These are phyloP conservation scores for Stipa capillata DNA, from an alignment of 176 grass and related monocot species.

Conservation along the genomic window DNA sequence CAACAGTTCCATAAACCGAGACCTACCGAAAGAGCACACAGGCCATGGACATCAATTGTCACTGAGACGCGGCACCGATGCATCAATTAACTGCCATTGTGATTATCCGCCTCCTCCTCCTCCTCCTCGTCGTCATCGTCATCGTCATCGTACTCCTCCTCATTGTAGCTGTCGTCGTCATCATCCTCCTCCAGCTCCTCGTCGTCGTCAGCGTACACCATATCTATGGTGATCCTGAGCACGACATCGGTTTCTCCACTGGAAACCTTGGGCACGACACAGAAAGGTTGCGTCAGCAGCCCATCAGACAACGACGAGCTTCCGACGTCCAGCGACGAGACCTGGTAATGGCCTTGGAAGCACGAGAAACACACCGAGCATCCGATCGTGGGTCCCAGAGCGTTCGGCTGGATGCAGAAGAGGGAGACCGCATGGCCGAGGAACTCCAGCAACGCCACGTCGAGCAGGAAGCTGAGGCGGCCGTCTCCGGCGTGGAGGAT, in stretches of 20 bases:
- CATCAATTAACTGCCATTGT: no score
- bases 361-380: slow-evolving; percentile 16
- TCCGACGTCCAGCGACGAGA: background rate
- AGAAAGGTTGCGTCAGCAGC: background rate
- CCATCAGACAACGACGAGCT: slow-evolving; percentile 3
- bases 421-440: background rate
- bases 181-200: background rate
- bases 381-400: background rate
- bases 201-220: background rate
- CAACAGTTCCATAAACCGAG: no score
- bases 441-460: background rate
- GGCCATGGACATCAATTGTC: no score
- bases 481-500: background rate
- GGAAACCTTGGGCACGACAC: background rate
- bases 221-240: slow-evolving; percentile 5
- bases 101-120: background rate
- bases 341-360: background rate
- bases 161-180: background rate
- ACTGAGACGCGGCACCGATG: no score
- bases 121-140: background rate
- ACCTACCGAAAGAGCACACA: background rate
- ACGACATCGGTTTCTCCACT: background rate
- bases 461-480: background rate
- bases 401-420: background rate
- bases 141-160: background rate